Base-by-base conservation (phyloP, 768 basidiomycete species). In the Lactarius indigo region DNA sequence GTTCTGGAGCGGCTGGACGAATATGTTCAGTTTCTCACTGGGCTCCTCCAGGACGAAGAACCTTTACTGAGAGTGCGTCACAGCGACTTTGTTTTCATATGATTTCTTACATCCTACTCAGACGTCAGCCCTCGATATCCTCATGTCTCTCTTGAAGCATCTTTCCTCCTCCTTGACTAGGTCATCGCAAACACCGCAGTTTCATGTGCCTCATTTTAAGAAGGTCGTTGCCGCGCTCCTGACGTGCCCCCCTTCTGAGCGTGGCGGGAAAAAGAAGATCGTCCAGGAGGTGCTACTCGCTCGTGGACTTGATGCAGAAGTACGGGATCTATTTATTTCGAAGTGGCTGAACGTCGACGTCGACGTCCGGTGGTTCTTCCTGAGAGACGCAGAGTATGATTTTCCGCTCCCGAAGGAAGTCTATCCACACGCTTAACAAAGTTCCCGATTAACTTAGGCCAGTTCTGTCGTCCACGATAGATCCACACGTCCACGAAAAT, bases 351-450 rank as follows among this genome's bases (percentile, higher is more conserved):
- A 85, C 69, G 85, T 90, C 15, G 73, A 91, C 74, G 90, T 93
- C 72, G 94, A 96, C 72, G 79, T 96, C 37, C 85, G 94, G 65
- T 96, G 91, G 91, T 92, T 90, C 79, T 94, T 94, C 79, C 82
- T 96, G 39, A 84, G 89, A 52, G 91, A 94, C 72, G 81, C 90
- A 63, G 84, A 81, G 92, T 90, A 75, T 65, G 84, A 79, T 58
- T 31, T 42, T 57, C 18, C 18, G 66, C 57, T 54, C 28, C 66
- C 10, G 64, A 50, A 13, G 23, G 47, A 12, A 41, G 54, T 64
- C 23, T 28, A 42, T 17, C 44, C 35, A 61, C 15, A 5, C 28
- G 42, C n/a, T 52, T 64, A 20, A 65, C 71, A 67, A 79, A 78
- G 30, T 75, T 76, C 55, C 64, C 78, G 10, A 26, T 12, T 50